A percentile compares a stretch with the other conserved stretches of the same genome.
Conservation (phyloP, 129 eudicot genomes). For the Artemisia tridentata region DNA sequence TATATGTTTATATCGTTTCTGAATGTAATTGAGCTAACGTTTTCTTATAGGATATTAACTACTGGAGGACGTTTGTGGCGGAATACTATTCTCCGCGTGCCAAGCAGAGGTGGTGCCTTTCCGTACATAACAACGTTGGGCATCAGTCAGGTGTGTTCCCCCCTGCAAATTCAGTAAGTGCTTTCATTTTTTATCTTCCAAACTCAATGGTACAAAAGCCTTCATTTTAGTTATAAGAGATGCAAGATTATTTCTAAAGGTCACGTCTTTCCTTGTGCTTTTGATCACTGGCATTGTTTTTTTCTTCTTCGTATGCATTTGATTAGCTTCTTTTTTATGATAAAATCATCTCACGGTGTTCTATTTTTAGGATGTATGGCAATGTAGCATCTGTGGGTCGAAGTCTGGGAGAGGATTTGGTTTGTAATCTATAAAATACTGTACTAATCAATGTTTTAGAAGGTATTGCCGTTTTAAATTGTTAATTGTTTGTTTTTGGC, state of each 20-base stretch:
- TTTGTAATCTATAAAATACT: slow-evolving; percentile 31
- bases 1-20: neutral
- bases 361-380: slow-evolving; percentile 70
- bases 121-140: slow-evolving; percentile 65
- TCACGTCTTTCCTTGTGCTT: slow-evolving; percentile 3
- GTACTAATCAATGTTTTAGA: no score
- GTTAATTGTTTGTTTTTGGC: slow-evolving; percentile 15
- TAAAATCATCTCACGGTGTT: neutral
- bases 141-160: slow-evolving; percentile 79
- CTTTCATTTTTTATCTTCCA: neutral
- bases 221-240: neutral
- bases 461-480: neutral
- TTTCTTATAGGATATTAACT: slow-evolving; percentile 43
- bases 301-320: neutral
- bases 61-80: slow-evolving; percentile 85
- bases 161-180: slow-evolving; percentile 58
- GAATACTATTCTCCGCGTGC: slow-evolving; percentile 92
- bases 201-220: neutral
- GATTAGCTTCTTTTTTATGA: neutral
- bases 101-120: slow-evolving; percentile 87
- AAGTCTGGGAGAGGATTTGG: slow-evolving; percentile 94
- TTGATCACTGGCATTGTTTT: neutral
- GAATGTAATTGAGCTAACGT: neutral
- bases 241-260: neutral
- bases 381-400: slow-evolving; percentile 87